phyloP scores from a whole-genome alignment of 2,329 filamentous ascomycete species.

The Cercospora beticola region DNA sequence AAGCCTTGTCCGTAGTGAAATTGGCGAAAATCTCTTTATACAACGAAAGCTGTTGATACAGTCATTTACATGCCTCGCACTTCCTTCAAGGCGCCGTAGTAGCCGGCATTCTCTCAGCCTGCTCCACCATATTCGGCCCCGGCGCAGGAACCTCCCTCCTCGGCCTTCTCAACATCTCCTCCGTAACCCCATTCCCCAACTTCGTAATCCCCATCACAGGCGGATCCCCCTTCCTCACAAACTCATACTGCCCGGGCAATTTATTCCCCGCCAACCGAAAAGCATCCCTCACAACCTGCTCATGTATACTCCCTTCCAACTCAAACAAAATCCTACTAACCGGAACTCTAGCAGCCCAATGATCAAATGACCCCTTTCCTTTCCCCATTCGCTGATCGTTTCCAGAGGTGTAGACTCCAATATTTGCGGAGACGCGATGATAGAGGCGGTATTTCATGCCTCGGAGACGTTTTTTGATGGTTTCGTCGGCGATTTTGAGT shows the following conservation, averaged over 20 bases:
- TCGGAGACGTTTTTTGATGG: slow-evolving; percentile 82
- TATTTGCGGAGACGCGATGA: slow-evolving; percentile 85
- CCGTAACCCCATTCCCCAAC: slow-evolving; percentile 73
- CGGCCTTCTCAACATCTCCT: slow-evolving; percentile 80
- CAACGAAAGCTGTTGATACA: not conserved
- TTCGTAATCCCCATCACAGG: slow-evolving; percentile 92
- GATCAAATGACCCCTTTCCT: slow-evolving; percentile 95
- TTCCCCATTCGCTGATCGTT: slow-evolving; percentile 99
- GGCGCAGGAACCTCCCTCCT: slow-evolving; percentile 37
- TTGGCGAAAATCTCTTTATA: not conserved
- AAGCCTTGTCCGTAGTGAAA: not conserved
- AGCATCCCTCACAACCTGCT: slow-evolving; percentile 89
- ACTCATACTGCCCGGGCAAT: slow-evolving; percentile 86
- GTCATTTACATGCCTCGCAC: not conserved
- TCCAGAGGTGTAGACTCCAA: slow-evolving; percentile 91
- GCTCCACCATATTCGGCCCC: slow-evolving; percentile 31
- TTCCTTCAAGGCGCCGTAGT: slow-evolving; percentile 26
- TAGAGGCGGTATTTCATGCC: slow-evolving; percentile 92
- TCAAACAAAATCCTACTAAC: slow-evolving; percentile 93
- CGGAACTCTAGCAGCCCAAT: slow-evolving; percentile 87
- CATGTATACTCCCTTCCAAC: slow-evolving; percentile 86
- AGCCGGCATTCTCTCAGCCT: slow-evolving; percentile 30
- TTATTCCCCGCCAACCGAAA: slow-evolving; percentile 94
- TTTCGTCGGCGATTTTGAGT: slow-evolving; percentile 87
- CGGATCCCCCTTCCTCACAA: slow-evolving; percentile 87